Conservation (phyloP, 2,329 filamentous ascomycete species). For the Stemphylium lycopersici region DNA sequence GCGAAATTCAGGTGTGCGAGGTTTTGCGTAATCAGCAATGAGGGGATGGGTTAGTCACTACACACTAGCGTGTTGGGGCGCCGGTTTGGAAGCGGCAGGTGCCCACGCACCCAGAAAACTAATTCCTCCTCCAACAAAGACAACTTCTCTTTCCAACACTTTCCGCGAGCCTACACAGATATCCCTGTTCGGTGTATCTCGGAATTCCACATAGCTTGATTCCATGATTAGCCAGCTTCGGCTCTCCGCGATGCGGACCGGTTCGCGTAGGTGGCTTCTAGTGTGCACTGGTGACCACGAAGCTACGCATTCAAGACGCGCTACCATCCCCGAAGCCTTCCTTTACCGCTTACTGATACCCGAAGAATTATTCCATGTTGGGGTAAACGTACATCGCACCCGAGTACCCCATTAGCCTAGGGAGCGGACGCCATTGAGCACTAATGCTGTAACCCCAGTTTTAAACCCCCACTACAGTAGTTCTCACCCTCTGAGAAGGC, state of each 20-base stretch:
- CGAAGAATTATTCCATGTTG: neutral
- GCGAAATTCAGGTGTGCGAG: too few relatives aligned
- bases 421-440: neutral
- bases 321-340: neutral
- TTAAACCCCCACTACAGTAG: too few relatives aligned
- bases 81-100: too few relatives aligned
- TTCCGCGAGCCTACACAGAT: too few relatives aligned
- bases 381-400: too few relatives aligned
- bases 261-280: neutral
- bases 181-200: too few relatives aligned
- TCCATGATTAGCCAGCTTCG: constrained; percentile 1
- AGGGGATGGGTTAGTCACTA: too few relatives aligned
- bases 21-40: too few relatives aligned
- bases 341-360: neutral
- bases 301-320: neutral
- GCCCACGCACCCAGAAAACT: too few relatives aligned
- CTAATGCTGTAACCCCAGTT: neutral
- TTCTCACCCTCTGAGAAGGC: neutral
- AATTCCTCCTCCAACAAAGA: too few relatives aligned
- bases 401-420: neutral
- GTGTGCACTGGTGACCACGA: neutral
- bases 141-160: too few relatives aligned
- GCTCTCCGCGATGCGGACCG: constrained; percentile 15
- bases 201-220: constrained; percentile 29
- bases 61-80: too few relatives aligned